Base-by-base conservation (phyloP, 495 filamentous ascomycete genomes). In the Pseudotulostoma volvatum region DNA sequence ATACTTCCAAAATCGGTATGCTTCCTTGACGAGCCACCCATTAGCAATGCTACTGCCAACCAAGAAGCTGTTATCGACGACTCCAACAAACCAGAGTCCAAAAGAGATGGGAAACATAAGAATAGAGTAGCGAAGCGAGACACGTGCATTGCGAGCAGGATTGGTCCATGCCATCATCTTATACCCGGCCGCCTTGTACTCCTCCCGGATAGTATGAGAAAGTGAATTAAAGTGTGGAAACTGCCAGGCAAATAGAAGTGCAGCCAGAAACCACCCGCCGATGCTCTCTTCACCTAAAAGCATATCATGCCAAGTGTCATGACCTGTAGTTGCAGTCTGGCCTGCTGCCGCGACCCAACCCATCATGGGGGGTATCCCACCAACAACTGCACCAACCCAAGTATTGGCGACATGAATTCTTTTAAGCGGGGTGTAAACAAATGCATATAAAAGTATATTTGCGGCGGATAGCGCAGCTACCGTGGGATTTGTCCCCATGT, bases 191-290 rank as follows among this genome's bases (percentile, higher is more conserved):
- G 66, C 64, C 45, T 73, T 77, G 60, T 97, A 97, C 49, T 97
- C 92, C 1, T 93, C 80, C 5, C 83, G 67, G 40, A 96, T 90
- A 7, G 71, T 60, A 70, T 84, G 90, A 16, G 79, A 85, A 7
- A 97, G 64, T 0, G 85, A 77, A 64, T 93, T 95, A 64, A 97
- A 97, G 54, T 97, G 90, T 9, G 90, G 84, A 50, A 96, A 96
- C 55, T 97, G 90, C 90, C 90, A 97, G 1, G 85, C 82, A 42
- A 94, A 92, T 4, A 97, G 63, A 20, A 95, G 60, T 0, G 70
- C 74, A 3, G 82, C 92, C 1, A 94, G 63, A 4, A 96, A 56
- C 90, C 90, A 97, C 1, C 88, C 92, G 1, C 90, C 90, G 4
- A 79, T 60, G 40, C 77, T 80, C 9, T 63, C 61, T 49, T 77